These are phyloP conservation scores for Neostapfia colusana DNA, from an alignment of 176 grass and related monocot species.

Conservation along the genomic window DNA sequence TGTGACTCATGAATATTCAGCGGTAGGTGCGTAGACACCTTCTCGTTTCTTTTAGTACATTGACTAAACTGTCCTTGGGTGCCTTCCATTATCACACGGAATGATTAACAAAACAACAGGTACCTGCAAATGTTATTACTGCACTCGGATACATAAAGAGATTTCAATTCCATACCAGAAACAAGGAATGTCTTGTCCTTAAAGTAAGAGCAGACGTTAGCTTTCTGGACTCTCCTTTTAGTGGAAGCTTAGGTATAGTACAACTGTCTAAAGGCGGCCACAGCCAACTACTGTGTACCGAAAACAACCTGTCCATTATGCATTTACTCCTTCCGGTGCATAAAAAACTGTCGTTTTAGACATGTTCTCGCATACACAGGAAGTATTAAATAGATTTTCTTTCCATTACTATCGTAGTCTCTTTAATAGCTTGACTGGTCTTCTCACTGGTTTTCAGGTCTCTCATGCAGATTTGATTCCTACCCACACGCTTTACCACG, in stretches of 20 bases:
- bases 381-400: too few species aligned
- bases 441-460: too few species aligned
- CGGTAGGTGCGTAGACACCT: background rate
- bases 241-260: slow-evolving; percentile 38
- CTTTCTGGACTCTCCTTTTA: slow-evolving; percentile 18
- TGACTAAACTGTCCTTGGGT: background rate
- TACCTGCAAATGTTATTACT: background rate
- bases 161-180: slow-evolving; percentile 17
- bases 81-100: background rate
- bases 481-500: too few species aligned
- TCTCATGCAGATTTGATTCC: too few species aligned
- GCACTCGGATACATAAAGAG: background rate
- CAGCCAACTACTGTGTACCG: slow-evolving; percentile 24
- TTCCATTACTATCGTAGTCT: too few species aligned
- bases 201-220: slow-evolving; percentile 17
- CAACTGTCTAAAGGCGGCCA: slow-evolving; percentile 29
- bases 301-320: slow-evolving; percentile 41
- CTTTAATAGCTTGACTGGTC: too few species aligned
- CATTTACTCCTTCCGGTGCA: too few species aligned
- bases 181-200: slow-evolving; percentile 16
- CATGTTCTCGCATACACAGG: too few species aligned
- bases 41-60: background rate
- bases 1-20: background rate
- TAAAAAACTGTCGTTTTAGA: too few species aligned
- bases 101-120: background rate